Conservation (phyloP, 148 eudicot species). For the Arbutus unedo region DNA sequence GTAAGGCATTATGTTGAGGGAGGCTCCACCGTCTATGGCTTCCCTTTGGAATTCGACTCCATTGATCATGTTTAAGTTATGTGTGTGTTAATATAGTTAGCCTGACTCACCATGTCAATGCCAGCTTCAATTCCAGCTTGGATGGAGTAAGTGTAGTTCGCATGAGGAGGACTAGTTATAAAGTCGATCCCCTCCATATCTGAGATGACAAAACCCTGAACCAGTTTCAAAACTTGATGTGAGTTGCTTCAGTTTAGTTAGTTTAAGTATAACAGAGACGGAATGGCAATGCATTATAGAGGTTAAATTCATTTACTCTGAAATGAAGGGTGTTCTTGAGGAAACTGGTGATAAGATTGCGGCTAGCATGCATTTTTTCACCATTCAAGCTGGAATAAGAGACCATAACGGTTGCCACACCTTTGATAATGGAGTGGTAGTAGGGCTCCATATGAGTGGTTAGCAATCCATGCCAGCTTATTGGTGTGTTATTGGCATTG, state of each 20-base stretch:
- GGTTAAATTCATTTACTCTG: slow-evolving; percentile 37
- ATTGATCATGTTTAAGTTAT: too few species aligned
- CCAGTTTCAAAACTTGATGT: slow-evolving; percentile 8
- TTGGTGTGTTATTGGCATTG: slow-evolving; percentile 60
- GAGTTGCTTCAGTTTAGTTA: background rate
- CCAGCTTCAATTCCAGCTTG: slow-evolving; percentile 63
- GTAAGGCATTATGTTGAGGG: too few species aligned
- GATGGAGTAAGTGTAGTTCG: slow-evolving; percentile 68
- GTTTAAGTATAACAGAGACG: background rate
- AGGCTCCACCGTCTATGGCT: too few species aligned
- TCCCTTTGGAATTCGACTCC: too few species aligned
- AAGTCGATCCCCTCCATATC: slow-evolving; percentile 71
- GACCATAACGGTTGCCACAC: slow-evolving; percentile 78
- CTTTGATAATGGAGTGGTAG: slow-evolving; percentile 54
- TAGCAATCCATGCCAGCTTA: slow-evolving; percentile 51
- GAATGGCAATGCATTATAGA: background rate
- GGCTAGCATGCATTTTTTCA: slow-evolving; percentile 73
- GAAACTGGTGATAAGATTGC: slow-evolving; percentile 51
- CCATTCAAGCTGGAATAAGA: slow-evolving; percentile 94
- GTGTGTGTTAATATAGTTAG: too few species aligned
- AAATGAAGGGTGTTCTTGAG: slow-evolving; percentile 63
- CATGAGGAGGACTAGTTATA: slow-evolving; percentile 63
- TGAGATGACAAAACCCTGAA: slow-evolving; percentile 87
- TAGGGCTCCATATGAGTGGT: slow-evolving; percentile 83
- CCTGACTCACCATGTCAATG: slow-evolving; percentile 69